Evolutionary conservation across 495 filamentous ascomycete genomes (phyloP).

Genomic region (Bathelium albidoporum): DNA sequence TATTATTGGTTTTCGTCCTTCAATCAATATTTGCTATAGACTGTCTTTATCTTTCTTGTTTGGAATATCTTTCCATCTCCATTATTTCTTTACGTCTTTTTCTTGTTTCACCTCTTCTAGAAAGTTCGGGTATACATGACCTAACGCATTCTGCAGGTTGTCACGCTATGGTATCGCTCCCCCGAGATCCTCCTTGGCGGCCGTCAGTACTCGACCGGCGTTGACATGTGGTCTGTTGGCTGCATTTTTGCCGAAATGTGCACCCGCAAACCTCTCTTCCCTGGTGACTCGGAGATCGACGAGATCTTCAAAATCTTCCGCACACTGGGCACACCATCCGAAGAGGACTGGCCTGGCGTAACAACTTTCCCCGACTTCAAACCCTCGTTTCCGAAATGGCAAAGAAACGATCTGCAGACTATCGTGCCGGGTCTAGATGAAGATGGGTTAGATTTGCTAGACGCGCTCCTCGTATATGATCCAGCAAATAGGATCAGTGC

Average conservation of each 20-base stretch:
- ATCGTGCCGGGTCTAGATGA: conserved; percentile 47
- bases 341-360: conserved; percentile 87
- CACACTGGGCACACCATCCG: conserved; percentile 81
- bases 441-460: conserved; percentile 77
- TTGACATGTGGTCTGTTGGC: conserved; percentile 98
- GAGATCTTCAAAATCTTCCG: conserved; percentile 99
- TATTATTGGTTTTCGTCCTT: too few species aligned
- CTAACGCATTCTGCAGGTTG: conserved; percentile 46
- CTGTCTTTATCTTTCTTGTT: too few species aligned
- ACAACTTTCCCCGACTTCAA: conserved; percentile 98
- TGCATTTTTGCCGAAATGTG: conserved; percentile 99
- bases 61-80: too few species aligned
- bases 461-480: conserved; percentile 80
- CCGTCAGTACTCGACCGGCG: conserved; percentile 93
- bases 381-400: conserved; percentile 91
- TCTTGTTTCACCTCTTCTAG: background rate
- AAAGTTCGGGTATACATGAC: background rate
- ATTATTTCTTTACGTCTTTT: background rate
- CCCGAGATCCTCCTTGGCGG: conserved; percentile 96
- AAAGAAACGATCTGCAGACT: conserved; percentile 56
- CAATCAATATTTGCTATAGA: too few species aligned
- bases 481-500: conserved; percentile 87
- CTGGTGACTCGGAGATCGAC: conserved; percentile 96
- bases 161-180: conserved; percentile 97
- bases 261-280: conserved; percentile 94